Base-by-base conservation (phyloP, 805 yeast species). In the Candida chauliodis region DNA sequence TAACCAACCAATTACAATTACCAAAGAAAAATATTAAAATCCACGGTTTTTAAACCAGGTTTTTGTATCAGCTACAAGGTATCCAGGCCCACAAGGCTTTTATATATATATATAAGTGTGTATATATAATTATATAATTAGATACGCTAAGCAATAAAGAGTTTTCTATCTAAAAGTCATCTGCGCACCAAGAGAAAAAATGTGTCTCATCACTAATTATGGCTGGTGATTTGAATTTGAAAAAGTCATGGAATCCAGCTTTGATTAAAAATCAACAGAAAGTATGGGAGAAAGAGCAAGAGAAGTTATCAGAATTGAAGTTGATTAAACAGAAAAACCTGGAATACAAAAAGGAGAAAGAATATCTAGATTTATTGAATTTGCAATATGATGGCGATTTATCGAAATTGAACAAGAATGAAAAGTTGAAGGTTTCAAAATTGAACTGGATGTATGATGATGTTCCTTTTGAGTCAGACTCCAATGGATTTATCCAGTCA, bases 171-270 rank as follows among this genome's bases (percentile, higher is more conserved):
- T n/a, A n/a, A n/a, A n/a, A n/a, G n/a, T n/a, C n/a, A n/a, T n/a
- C n/a, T n/a, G n/a, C n/a, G n/a, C n/a, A n/a, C n/a, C n/a, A n/a
- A n/a, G n/a, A n/a, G n/a, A n/a, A n/a, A n/a, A n/a, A n/a, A n/a
- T n/a, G n/a, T n/a, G n/a, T n/a, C n/a, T n/a, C n/a, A n/a, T n/a
- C n/a, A 15, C 8, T 22, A 23, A 31, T 4, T 15, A 67, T 67
- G 56, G 85, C 89, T 1, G 86, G 89, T 4, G 96, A 90, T 58
- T 71, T 91, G 45, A 91, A 91, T 56, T 61, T 90, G 40, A 84
- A 91, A 64, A 91, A 91, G 58, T 91, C 98, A 44, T 91, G 98
- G 99, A 88, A 91, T 59, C 97, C 99, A 2, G 90, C 84, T 33
- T 69, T 87, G 36, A 67, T 85, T 55, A 85, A 83, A 56, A 91